A percentile compares a stretch with the other conserved stretches of the same genome.
These are phyloP conservation scores for Adansonia digitata DNA, from an alignment of 345 rosid species.

Conservation along the genomic window DNA sequence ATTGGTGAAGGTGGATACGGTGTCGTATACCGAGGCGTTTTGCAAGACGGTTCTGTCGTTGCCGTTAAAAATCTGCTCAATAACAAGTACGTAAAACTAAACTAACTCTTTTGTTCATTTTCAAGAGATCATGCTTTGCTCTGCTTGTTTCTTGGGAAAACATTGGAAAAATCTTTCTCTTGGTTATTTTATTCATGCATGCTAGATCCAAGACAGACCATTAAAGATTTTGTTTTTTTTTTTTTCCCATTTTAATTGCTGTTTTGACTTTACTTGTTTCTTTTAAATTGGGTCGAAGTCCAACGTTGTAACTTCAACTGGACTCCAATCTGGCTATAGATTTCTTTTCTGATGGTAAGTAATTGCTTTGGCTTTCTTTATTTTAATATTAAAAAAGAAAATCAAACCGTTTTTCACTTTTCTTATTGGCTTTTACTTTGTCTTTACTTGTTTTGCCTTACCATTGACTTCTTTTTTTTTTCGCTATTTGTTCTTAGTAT, in stretches of 20 bases:
- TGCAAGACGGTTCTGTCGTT: slow-evolving; percentile 68
- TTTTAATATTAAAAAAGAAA: no score
- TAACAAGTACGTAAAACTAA: slow-evolving; percentile 55
- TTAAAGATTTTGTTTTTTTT: neutral
- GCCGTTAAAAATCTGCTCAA: slow-evolving; percentile 90
- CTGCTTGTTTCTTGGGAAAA: slow-evolving; percentile 17
- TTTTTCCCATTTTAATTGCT: neutral
- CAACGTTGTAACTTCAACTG: neutral
- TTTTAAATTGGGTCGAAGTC: neutral
- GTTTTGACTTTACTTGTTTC: neutral
- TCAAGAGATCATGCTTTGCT: neutral
- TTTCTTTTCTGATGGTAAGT: neutral
- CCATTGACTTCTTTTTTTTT: no score
- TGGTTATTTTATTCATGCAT: slow-evolving; percentile 2
- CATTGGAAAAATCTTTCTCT: neutral
- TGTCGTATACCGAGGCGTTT: slow-evolving; percentile 65
- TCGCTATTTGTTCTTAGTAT: no score
- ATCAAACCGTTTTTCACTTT: no score
- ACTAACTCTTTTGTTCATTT: neutral
- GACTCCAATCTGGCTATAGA: neutral
- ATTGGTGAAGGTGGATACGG: slow-evolving; percentile 98
- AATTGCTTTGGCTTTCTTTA: no score
- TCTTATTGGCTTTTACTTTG: no score
- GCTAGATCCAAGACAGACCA: slow-evolving; percentile 22
- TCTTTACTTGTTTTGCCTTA: no score